Percentiles rank a stretch among this genome's conserved stretches.
These are phyloP conservation scores for Nitzschia palea DNA, from an alignment of 108 stramenopile genomes.

Conservation along the genomic window DNA sequence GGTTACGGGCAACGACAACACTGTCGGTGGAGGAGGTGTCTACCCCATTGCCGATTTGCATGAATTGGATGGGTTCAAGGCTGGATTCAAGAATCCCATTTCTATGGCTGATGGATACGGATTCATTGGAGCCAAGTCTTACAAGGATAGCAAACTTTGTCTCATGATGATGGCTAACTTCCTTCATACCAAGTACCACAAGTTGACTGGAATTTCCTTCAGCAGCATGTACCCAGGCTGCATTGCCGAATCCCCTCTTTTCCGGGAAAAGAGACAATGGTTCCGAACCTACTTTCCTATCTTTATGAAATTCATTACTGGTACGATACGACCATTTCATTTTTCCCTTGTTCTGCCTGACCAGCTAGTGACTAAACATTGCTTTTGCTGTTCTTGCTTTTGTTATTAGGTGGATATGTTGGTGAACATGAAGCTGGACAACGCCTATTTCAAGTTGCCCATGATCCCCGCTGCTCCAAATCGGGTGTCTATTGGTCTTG, in stretches of 20 bases:
- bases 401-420: conserved; percentile 53
- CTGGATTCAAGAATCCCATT: conserved; percentile 83
- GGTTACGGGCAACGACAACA: conserved; percentile 91
- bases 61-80: conserved; percentile 83
- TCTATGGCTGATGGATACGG: conserved; percentile 90
- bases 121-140: conserved; percentile 90
- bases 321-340: conserved; percentile 21
- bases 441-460: conserved; percentile 83
- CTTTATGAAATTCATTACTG: conserved; percentile 79
- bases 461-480: conserved; percentile 89
- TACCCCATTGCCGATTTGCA: conserved; percentile 91
- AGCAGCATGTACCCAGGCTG: conserved; percentile 75
- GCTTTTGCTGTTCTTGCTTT: conserved; percentile 6
- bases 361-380: too few relatives aligned
- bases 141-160: conserved; percentile 90
- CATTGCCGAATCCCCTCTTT: conserved; percentile 76
- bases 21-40: conserved; percentile 90
- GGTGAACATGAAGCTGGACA: conserved; percentile 91
- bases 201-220: conserved; percentile 65
- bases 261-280: conserved; percentile 77
- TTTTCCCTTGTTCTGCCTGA: neutral
- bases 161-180: conserved; percentile 70
- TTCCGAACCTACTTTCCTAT: conserved; percentile 79
- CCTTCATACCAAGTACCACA: conserved; percentile 71
- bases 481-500: conserved; percentile 95